Percentiles rank a stretch among this genome's conserved stretches.
phyloP scores from a whole-genome alignment of 164 flowering plant genomes.

The Nymphaea thermarum region DNA sequence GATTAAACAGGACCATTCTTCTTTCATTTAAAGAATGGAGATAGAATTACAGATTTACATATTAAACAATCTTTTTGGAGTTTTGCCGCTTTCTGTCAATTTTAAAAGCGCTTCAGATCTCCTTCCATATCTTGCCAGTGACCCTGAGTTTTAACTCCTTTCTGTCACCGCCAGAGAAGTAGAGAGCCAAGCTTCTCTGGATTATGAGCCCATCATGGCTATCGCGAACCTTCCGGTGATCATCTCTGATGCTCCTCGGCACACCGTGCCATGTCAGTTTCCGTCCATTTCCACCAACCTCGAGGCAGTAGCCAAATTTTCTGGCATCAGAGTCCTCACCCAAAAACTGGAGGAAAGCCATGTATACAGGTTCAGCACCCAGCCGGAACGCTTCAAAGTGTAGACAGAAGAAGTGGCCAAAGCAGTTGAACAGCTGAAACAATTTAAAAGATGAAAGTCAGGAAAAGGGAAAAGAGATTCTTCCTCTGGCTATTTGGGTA shows the following conservation, averaged over 20 bases:
- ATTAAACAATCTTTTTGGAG: background rate
- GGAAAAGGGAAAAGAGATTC: background rate
- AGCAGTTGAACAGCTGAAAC: constrained; percentile 19
- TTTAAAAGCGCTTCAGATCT: constrained; percentile 2
- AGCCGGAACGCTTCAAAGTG: constrained; percentile 21
- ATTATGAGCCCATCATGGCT: constrained; percentile 21
- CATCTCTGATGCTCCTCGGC: constrained; percentile 17
- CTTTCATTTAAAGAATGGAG: background rate
- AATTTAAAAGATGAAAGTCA: background rate
- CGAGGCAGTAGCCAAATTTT: constrained; percentile 18
- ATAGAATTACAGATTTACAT: background rate
- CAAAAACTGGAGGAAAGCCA: constrained; percentile 21
- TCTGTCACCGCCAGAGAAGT: constrained; percentile 17
- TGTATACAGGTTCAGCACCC: constrained; percentile 19
- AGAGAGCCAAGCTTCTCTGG: constrained; percentile 17
- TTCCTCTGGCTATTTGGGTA: too few species aligned
- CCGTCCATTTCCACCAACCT: constrained; percentile 19
- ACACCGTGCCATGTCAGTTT: constrained; percentile 21
- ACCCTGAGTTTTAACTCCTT: constrained; percentile 17
- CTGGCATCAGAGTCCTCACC: constrained; percentile 22
- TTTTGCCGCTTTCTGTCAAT: background rate
- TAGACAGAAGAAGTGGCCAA: constrained; percentile 20
- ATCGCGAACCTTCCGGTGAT: constrained; percentile 14
- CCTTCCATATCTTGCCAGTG: constrained; percentile 18
- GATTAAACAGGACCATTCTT: too few species aligned